These are phyloP conservation scores for Pilasporangium apinafurcum DNA, from an alignment of 352 stramenopile species.

Conservation along the genomic window DNA sequence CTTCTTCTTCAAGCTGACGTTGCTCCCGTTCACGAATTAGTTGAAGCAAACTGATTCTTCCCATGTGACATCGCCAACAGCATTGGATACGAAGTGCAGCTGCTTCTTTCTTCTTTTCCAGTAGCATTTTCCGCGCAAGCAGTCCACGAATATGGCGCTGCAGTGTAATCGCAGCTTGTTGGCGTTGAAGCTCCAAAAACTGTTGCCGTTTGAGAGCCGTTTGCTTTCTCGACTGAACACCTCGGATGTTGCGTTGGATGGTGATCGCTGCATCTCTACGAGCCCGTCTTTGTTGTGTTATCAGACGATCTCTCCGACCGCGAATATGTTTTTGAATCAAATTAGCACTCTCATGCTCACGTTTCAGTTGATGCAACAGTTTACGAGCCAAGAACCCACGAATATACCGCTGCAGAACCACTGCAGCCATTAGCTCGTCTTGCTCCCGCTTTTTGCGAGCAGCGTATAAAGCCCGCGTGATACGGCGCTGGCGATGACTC, in stretches of 20 bases:
- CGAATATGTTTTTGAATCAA: slow-evolving; percentile 32
- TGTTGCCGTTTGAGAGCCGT: slow-evolving; percentile 8
- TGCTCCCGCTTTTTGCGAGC: slow-evolving; percentile 14
- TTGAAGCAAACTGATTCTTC: slow-evolving; percentile 5
- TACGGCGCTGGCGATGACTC: slow-evolving; percentile 20
- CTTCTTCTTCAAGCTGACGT: slow-evolving; percentile 5
- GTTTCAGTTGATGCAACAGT: slow-evolving; percentile 1
- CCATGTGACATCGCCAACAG: slow-evolving; percentile 22
- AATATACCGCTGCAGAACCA: slow-evolving; percentile 23
- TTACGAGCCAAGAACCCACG: slow-evolving; percentile 20
- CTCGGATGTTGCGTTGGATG: slow-evolving; percentile 33
- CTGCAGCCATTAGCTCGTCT: slow-evolving; percentile 9
- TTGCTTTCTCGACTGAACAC: slow-evolving; percentile 8
- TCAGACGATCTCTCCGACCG: slow-evolving; percentile 7
- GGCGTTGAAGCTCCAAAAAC: slow-evolving; percentile 5
- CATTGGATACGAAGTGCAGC: slow-evolving; percentile 21
- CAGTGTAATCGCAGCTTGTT: slow-evolving; percentile 21
- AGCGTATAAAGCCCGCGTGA: slow-evolving; percentile 22
- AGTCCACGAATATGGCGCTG: slow-evolving; percentile 28
- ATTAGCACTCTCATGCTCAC: slow-evolving; percentile 17
- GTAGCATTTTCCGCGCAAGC: slow-evolving; percentile 12
- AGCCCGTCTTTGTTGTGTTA: slow-evolving; percentile 1
- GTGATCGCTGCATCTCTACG: slow-evolving; percentile 15
- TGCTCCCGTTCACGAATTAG: slow-evolving; percentile 6
- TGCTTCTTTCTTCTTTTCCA: slow-evolving; percentile 3